Percentiles rank a stretch among this genome's conserved stretches.
phyloP scores from a whole-genome alignment of 208 protist genomes.

The Kentomonas sorsogonicus region DNA sequence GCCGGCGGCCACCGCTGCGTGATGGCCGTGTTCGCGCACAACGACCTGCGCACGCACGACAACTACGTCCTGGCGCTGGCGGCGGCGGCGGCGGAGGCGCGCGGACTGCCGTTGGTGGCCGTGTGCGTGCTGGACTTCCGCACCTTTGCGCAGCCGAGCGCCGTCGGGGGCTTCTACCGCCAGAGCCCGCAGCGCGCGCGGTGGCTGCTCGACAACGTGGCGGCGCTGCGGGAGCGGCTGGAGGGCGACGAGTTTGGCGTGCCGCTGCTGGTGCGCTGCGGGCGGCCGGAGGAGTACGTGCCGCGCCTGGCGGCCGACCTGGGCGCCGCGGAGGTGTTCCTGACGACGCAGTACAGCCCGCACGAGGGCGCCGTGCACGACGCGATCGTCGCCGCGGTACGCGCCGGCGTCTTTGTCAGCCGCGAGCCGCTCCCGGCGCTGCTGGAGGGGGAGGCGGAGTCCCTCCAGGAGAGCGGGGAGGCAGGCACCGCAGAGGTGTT shows the following conservation, averaged over 20 bases:
- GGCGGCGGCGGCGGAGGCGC: conserved; percentile 2
- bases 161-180: conserved; percentile 76
- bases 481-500: conserved; percentile 16
- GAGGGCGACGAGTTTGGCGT: conserved; percentile 43
- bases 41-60: conserved; percentile 84
- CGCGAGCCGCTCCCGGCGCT: conserved; percentile 16
- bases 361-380: conserved; percentile 78
- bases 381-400: conserved; percentile 27
- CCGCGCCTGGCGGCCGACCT: conserved; percentile 74
- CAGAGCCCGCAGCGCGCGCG: conserved; percentile 74
- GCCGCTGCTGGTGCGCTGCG: conserved; percentile 74
- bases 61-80: conserved; percentile 81
- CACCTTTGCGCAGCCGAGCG: conserved; percentile 79
- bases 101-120: conserved; percentile 51
- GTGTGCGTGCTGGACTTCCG: conserved; percentile 79
- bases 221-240: conserved; percentile 51
- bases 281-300: conserved; percentile 79
- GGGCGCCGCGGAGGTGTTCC: conserved; percentile 60
- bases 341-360: conserved; percentile 85
- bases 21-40: conserved; percentile 71
- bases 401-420: conserved; percentile 40
- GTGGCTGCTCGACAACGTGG: conserved; percentile 70
- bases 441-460: conserved; percentile 10
- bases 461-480: not conserved
- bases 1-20: conserved; percentile 24